Conservation (phyloP, 2,329 filamentous ascomycete genomes). For the Pezicula radicicola region DNA sequence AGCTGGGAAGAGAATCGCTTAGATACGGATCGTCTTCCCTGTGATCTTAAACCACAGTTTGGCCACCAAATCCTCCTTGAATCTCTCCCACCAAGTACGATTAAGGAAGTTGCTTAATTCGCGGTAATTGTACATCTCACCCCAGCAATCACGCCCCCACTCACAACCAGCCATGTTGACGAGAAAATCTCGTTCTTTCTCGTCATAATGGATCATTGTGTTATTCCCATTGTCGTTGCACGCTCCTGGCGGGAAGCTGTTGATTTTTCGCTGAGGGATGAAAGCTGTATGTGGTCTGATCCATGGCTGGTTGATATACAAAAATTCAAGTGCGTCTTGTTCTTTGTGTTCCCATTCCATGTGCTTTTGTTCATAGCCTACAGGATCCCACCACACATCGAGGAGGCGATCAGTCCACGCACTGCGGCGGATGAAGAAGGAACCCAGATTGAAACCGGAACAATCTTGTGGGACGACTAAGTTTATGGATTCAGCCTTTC, state of each 20-base stretch:
- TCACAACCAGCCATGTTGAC: slow-evolving; percentile 99
- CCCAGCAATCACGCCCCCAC: slow-evolving; percentile 96
- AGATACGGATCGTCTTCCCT: slow-evolving; percentile 39
- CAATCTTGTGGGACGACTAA: slow-evolving; percentile 91
- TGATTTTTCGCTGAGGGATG: slow-evolving; percentile 86
- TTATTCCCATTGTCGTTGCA: slow-evolving; percentile 78
- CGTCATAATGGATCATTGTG: slow-evolving; percentile 77
- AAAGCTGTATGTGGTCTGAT: slow-evolving; percentile 86
- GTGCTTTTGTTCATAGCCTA: slow-evolving; percentile 95
- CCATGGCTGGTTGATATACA: slow-evolving; percentile 92
- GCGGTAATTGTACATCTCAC: slow-evolving; percentile 94
- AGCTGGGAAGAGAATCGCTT: slow-evolving; percentile 2
- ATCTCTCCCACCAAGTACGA: slow-evolving; percentile 74
- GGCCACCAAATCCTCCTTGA: slow-evolving; percentile 64
- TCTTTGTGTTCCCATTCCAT: slow-evolving; percentile 99
- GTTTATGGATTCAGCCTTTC: slow-evolving; percentile 75
- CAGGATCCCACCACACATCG: slow-evolving; percentile 98
- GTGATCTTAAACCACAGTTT: slow-evolving; percentile 62
- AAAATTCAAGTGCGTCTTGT: slow-evolving; percentile 89
- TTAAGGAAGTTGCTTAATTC: slow-evolving; percentile 90
- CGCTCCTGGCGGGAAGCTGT: slow-evolving; percentile 88
- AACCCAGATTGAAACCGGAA: slow-evolving; percentile 92
- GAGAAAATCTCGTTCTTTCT: slow-evolving; percentile 83
- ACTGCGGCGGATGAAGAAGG: slow-evolving; percentile 85
- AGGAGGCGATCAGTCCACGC: slow-evolving; percentile 88